Evolutionary conservation across 176 grass and related monocot species (phyloP).

Genomic region (Juncus effusus): DNA sequence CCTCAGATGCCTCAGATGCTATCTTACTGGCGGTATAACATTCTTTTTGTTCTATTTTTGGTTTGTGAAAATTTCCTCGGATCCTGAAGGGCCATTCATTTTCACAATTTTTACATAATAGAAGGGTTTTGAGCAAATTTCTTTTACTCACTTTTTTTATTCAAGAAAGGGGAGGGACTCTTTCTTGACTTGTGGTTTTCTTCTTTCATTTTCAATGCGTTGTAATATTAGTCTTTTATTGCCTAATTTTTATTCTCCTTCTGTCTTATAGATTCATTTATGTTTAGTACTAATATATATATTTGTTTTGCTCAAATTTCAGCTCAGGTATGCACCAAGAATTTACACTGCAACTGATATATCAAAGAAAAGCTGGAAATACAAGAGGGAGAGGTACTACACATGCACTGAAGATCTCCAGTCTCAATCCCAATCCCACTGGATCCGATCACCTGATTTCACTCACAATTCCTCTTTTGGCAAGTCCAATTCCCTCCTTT

Average conservation of each 20-base stretch:
- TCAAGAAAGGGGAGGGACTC: not conserved
- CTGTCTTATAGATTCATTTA: no score
- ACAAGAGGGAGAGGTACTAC: conserved; percentile 60
- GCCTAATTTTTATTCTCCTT: no score
- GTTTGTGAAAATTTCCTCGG: not conserved
- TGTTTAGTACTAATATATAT: conserved; percentile 12
- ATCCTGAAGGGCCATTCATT: no score
- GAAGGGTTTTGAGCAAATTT: conserved; percentile 11
- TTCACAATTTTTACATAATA: conserved; percentile 16
- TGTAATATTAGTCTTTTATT: no score
- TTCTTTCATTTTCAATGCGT: conserved; percentile 17
- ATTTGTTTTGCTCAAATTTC: conserved; percentile 28
- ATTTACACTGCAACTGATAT: conserved; percentile 48
- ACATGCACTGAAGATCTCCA: conserved; percentile 56
- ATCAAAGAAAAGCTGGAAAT: conserved; percentile 46
- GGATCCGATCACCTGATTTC: conserved; percentile 84
- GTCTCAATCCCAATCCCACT: conserved; percentile 47
- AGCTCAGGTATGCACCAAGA: conserved; percentile 88
- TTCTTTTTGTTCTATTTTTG: conserved; percentile 3
- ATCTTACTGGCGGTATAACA: conserved; percentile 70
- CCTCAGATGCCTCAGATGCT: conserved; percentile 22
- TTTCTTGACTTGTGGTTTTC: conserved; percentile 13
- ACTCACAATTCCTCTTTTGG: conserved; percentile 63
- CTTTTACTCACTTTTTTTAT: not conserved
- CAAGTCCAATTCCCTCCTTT: conserved; percentile 51